Evolutionary conservation across 208 protist species (phyloP).

Genomic region (Acanthamoeba comandoni): DNA sequence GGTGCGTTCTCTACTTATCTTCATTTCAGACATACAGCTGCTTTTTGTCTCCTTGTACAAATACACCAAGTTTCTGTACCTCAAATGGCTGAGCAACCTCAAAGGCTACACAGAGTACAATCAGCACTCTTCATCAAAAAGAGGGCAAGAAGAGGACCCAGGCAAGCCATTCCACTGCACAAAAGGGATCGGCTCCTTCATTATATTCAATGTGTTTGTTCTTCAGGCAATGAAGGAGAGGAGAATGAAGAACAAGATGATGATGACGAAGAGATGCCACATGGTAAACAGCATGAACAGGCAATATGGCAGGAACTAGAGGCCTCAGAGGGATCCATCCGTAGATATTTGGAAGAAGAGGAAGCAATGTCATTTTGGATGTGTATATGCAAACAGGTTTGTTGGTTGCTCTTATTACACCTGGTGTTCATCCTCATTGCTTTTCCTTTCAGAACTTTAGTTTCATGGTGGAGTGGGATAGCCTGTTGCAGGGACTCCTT

Average conservation of each 20-base stretch:
- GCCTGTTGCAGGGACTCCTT: neutral
- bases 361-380: too few species aligned
- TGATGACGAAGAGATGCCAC: neutral
- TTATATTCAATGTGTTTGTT: neutral
- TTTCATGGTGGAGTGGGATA: neutral
- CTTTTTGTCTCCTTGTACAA: slow-evolving; percentile 43
- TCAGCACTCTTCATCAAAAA: neutral
- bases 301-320: too few species aligned
- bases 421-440: too few species aligned
- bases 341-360: too few species aligned
- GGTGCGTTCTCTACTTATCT: neutral
- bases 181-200: neutral
- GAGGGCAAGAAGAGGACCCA: slow-evolving; percentile 8
- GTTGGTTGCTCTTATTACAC: too few species aligned
- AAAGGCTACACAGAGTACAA: slow-evolving; percentile 14
- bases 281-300: neutral
- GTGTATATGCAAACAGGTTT: too few species aligned
- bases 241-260: slow-evolving; percentile 24
- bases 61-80: slow-evolving; percentile 43
- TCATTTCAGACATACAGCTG: slow-evolving; percentile 39
- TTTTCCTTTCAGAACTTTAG: too few species aligned
- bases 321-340: too few species aligned
- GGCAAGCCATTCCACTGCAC: neutral
- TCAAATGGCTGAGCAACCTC: slow-evolving; percentile 58
- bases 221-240: neutral